Percentiles rank a stretch among this genome's conserved stretches.
Conservation (phyloP, 2,329 filamentous ascomycete species). For the Ceratocystis variospora region DNA sequence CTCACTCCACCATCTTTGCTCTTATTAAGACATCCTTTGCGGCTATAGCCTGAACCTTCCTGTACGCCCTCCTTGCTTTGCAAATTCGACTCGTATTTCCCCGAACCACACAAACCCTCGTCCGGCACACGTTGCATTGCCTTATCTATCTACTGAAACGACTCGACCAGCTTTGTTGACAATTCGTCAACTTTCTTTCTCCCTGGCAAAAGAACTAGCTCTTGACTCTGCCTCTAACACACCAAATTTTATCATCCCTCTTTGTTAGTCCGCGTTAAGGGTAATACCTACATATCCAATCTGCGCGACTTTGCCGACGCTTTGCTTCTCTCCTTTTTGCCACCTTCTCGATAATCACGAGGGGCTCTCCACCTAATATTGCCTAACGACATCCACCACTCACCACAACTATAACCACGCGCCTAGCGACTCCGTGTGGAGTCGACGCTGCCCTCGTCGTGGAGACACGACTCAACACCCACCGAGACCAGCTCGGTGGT, state of each 20-base stretch:
- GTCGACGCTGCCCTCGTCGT: slow-evolving; percentile 18
- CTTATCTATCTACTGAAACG: not conserved
- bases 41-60: not conserved
- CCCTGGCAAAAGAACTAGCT: no score
- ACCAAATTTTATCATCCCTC: no score
- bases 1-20: not conserved
- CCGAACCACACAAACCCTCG: not conserved
- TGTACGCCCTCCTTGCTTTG: not conserved
- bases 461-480: slow-evolving; percentile 19
- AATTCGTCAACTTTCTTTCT: no score
- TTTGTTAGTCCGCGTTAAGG: no score
- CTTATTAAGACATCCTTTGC: not conserved
- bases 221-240: no score
- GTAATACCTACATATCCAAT: no score
- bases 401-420: not conserved
- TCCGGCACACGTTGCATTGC: not conserved
- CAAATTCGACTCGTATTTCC: not conserved
- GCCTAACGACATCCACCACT: slow-evolving; percentile 4
- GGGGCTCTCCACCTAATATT: not conserved
- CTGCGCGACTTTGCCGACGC: no score
- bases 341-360: not conserved
- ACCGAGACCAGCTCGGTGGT: slow-evolving; percentile 19
- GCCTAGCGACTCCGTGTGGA: slow-evolving; percentile 17
- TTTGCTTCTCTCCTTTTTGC: no score
- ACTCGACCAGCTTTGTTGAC: no score